Evolutionary conservation across 2,329 filamentous ascomycete genomes (phyloP).

Genomic region (Stagonosporopsis vannaccii): DNA sequence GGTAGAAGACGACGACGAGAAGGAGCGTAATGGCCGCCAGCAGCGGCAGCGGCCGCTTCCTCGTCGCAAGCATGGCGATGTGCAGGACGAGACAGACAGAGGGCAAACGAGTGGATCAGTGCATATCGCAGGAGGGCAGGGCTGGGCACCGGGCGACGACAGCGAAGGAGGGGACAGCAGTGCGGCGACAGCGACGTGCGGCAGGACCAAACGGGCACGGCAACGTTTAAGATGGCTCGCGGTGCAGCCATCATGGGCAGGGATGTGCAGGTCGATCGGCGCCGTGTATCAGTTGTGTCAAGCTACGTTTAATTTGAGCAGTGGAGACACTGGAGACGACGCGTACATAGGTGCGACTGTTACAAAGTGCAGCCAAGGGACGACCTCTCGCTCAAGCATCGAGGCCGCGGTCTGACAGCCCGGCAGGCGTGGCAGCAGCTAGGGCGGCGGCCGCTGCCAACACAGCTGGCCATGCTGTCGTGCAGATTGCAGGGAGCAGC

Average conservation of each 20-base stretch:
- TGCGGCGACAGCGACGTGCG: slow-evolving; percentile 3
- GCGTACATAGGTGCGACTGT: slow-evolving; percentile 15
- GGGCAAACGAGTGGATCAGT: slow-evolving; percentile 27
- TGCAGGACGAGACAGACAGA: slow-evolving; percentile 10
- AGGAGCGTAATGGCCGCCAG: slow-evolving; percentile 36
- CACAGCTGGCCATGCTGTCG: neutral
- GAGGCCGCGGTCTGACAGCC: slow-evolving; percentile 3
- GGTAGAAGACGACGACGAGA: slow-evolving; percentile 39
- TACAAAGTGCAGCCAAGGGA: slow-evolving; percentile 10
- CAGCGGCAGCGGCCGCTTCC: slow-evolving; percentile 42
- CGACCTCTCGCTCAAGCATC: slow-evolving; percentile 2
- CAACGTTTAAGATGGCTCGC: slow-evolving; percentile 25
- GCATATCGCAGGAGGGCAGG: slow-evolving; percentile 25
- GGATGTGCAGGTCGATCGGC: slow-evolving; percentile 24
- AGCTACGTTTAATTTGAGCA: slow-evolving; percentile 20
- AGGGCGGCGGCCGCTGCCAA: slow-evolving; percentile 2
- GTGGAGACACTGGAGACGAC: slow-evolving; percentile 18
- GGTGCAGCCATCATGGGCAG: slow-evolving; percentile 6
- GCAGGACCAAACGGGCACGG: slow-evolving; percentile 13
- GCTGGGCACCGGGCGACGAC: slow-evolving; percentile 6
- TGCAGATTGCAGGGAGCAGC: neutral
- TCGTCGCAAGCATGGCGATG: slow-evolving; percentile 41
- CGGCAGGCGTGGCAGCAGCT: neutral
- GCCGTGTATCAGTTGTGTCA: slow-evolving; percentile 32
- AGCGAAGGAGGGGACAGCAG: slow-evolving; percentile 5